Evolutionary conservation across 768 basidiomycete species (phyloP), one percentile per base, ranked within the genome.

Genomic region (Ephemerocybe angulata): DNA sequence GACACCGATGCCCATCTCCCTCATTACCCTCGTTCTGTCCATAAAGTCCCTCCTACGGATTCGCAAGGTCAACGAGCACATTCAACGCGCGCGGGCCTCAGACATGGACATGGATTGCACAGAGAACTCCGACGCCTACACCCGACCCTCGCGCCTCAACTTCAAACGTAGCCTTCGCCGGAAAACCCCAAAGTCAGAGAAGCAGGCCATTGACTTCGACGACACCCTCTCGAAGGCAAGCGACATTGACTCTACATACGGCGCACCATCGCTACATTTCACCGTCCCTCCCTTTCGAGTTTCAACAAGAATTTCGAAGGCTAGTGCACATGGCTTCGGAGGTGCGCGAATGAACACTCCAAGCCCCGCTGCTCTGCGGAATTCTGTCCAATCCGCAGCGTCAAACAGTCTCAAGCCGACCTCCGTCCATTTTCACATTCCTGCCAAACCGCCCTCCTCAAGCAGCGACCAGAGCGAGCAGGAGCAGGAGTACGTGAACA

Each of bases 11-110:
- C 52, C 81, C 40, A 64, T 82, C 10, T 68, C 76, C 3, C 63
- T 85, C 15, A 85, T 86, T 2, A 79, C 78, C 44, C 65, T 84
- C 37, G 68, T 75, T 57, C 64, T 84, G 12, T 82, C 83, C 3
- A 65, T 76, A 24, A 63, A 65, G 30, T 76, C 78, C n/a, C 65
- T 78, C 46, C 42, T 70, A 31, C 72, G 63, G 13, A 67, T 75
- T 5, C 58, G 57, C 53, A 70, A 68, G 47, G 73, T 70, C 29
- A 71, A 73, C 51, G 58, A 66, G 25, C 72, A 76, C 51, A 65
- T 77, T 37, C 61, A 70, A 58, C 70, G 75, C 44, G 65, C 75
- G 22, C 67, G 70, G 42, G 62, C 43, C 8, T 50, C 46, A 25
- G 31, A 47, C 28, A 27, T 55, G 28, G 53, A 56, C 42, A 15